phyloP scores from a whole-genome alignment of 345 rosid species.

The Citrus sinensis region DVS_A1.0 CM039169.1:27445501-27446000 shows the following conservation, averaged over 20 bases:
- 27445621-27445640: neutral
- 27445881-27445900: neutral
- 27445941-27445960: constrained; percentile 54
- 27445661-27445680: constrained; percentile 4
- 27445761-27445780: constrained; percentile 36
- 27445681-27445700: constrained; percentile 10
- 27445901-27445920: constrained; percentile 42
- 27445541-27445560: constrained; percentile 9
- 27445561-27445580: neutral
- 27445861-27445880: constrained; percentile 4
- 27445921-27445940: constrained; percentile 61
- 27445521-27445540: neutral
- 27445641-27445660: neutral
- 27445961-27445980: constrained; percentile 80
- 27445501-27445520: neutral
- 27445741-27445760: neutral
- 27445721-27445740: neutral
- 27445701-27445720: neutral
- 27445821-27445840: constrained; percentile 24
- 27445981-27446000: constrained; percentile 86
- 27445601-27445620: neutral
- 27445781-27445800: constrained; percentile 27
- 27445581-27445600: neutral
- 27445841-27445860: constrained; percentile 22
- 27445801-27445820: constrained; percentile 1